Evolutionary conservation across 805 yeast genomes (phyloP).

Genomic region (Komagataella mondaviorum): DNA sequence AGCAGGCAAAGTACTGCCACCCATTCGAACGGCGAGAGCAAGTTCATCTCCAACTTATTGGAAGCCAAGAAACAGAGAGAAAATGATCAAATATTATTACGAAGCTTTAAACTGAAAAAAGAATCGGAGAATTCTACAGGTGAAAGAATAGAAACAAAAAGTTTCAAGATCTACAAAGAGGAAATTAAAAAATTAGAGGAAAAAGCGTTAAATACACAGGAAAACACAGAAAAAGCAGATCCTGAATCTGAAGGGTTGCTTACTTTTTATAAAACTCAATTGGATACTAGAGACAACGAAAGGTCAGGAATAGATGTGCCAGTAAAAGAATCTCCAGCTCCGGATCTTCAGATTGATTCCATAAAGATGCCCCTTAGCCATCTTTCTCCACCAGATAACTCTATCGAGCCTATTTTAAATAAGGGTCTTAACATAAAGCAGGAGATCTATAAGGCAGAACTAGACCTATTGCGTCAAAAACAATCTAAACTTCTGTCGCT

Average conservation of each 20-base stretch:
- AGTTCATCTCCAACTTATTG: slow-evolving; percentile 26
- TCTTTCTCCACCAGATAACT: not conserved
- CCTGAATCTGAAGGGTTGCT: not conserved
- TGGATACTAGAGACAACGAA: not conserved
- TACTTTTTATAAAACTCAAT: not conserved
- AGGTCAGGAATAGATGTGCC: not conserved
- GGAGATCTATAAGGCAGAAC: not conserved
- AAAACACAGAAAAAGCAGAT: not conserved
- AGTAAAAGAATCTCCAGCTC: not conserved
- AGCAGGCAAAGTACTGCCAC: not conserved
- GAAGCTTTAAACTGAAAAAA: slow-evolving; percentile 23
- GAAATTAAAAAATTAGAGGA: slow-evolving; percentile 9
- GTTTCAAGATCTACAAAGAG: slow-evolving; percentile 26
- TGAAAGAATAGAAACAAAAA: slow-evolving; percentile 26
- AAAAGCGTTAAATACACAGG: not conserved
- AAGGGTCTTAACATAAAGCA: not conserved
- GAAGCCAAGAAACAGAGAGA: slow-evolving; percentile 32
- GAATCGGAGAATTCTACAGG: slow-evolving; percentile 23
- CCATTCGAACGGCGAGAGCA: slow-evolving; percentile 8
- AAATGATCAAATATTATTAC: slow-evolving; percentile 25
- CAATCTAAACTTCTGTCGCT: not conserved
- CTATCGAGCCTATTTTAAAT: not conserved
- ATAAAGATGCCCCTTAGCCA: not conserved
- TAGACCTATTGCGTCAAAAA: not conserved
- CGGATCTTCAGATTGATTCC: not conserved